Percentiles rank a stretch among this genome's conserved stretches.
Evolutionary conservation across 2,329 filamentous ascomycete genomes (phyloP).

Genomic region (Penicillium occitanis): DNA sequence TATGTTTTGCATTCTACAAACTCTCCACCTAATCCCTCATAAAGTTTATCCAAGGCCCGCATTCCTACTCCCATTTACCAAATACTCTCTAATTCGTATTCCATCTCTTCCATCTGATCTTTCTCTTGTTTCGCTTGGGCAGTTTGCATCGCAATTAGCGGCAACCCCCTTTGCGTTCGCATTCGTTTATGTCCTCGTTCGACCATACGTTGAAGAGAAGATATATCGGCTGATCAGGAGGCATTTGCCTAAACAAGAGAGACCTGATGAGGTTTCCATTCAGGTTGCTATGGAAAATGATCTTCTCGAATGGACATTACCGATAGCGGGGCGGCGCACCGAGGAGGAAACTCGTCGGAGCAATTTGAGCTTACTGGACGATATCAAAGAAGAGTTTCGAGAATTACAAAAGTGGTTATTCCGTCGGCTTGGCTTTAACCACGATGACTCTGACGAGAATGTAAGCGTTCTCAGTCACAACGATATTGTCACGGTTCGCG

Average conservation of each 20-base stretch:
- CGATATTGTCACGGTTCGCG: conserved; percentile 3
- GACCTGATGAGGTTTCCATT: conserved; percentile 44
- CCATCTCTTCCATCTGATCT: conserved; percentile 31
- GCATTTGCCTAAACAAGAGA: conserved; percentile 42
- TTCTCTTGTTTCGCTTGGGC: conserved; percentile 31
- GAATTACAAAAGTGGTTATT: conserved; percentile 35
- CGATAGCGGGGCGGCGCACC: conserved; percentile 40
- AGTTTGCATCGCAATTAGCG: conserved; percentile 31
- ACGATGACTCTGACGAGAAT: conserved; percentile 24
- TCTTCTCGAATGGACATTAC: conserved; percentile 46
- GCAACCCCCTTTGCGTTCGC: conserved; percentile 38
- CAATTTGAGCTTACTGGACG: conserved; percentile 38
- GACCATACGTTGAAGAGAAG: conserved; percentile 40
- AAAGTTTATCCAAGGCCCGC: conserved; percentile 33
- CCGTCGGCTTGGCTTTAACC: conserved; percentile 32
- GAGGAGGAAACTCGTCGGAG: conserved; percentile 42
- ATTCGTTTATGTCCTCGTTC: conserved; percentile 38
- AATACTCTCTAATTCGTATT: conserved; percentile 36
- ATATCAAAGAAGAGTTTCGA: conserved; percentile 39
- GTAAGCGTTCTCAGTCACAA: conserved; percentile 14
- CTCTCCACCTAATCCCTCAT: conserved; percentile 41
- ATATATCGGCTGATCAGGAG: conserved; percentile 44
- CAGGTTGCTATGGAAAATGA: conserved; percentile 46
- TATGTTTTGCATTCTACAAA: conserved; percentile 46
- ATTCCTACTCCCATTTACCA: conserved; percentile 40